phyloP scores from a whole-genome alignment of 805 yeast genomes.

The Wickerhamiella parazyma region DNA sequence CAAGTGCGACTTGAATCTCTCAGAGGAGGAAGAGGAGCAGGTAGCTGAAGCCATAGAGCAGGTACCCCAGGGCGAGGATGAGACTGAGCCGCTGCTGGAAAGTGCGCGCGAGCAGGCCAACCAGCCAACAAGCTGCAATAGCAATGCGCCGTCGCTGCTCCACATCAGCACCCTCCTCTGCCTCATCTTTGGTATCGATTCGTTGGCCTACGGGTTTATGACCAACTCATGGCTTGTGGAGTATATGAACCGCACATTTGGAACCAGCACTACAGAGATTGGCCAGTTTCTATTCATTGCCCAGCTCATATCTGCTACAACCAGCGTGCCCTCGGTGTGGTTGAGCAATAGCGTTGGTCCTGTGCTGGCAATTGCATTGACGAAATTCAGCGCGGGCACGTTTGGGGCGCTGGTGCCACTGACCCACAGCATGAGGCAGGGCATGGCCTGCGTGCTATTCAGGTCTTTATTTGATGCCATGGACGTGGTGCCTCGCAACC shows the following conservation, averaged over 20 bases:
- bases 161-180: conserved; percentile 12
- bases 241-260: conserved; percentile 50
- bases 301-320: conserved; percentile 39
- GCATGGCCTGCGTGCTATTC: conserved; percentile 38
- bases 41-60: neutral
- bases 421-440: conserved; percentile 29
- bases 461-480: conserved; percentile 58
- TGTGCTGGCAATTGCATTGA: conserved; percentile 54
- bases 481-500: conserved; percentile 89
- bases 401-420: conserved; percentile 44
- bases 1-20: neutral
- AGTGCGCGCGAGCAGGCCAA: neutral
- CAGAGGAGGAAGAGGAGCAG: neutral
- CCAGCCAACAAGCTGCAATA: neutral
- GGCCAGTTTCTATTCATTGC: conserved; percentile 32
- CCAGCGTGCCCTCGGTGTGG: conserved; percentile 47
- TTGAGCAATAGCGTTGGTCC: conserved; percentile 63
- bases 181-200: conserved; percentile 57
- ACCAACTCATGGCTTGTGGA: conserved; percentile 80
- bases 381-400: conserved; percentile 67
- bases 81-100: neutral
- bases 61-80: neutral
- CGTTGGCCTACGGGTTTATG: conserved; percentile 82
- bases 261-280: conserved; percentile 41
- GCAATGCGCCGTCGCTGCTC: neutral